phyloP scores from a whole-genome alignment of 257 asterid species.

The Solanum chilense region DNA sequence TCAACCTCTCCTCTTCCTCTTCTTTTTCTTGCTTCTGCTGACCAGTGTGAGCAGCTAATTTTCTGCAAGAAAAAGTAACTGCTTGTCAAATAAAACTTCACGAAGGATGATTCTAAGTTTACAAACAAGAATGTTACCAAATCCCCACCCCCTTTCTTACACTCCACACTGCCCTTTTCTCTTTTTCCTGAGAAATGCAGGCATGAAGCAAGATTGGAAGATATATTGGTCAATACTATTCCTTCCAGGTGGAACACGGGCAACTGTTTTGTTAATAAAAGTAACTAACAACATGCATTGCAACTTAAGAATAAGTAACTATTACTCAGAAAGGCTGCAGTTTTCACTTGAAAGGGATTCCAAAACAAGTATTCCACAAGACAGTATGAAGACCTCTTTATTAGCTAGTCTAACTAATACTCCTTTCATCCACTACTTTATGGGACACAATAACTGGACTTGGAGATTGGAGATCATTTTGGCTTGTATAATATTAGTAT shows the following conservation, averaged over 20 bases:
- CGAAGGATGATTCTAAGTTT: not conserved
- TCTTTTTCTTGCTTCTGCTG: constrained; percentile 67
- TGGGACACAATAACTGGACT: not conserved
- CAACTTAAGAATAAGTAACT: not conserved
- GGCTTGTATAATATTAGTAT: not conserved
- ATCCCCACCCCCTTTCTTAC: not conserved
- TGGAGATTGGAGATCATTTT: not conserved
- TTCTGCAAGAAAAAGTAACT: constrained; percentile 32
- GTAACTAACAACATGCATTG: not conserved
- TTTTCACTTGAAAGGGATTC: not conserved
- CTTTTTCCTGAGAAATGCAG: not conserved
- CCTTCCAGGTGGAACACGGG: not conserved
- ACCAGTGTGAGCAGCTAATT: constrained; percentile 41
- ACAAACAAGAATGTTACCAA: not conserved
- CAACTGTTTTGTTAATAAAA: not conserved
- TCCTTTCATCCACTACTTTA: not conserved
- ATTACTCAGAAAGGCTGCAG: not conserved
- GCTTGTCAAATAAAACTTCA: not conserved
- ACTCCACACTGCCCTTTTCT: not conserved
- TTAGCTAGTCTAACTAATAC: not conserved
- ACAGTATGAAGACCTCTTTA: not conserved
- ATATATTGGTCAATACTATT: not conserved
- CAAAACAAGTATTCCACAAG: not conserved
- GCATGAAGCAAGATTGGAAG: not conserved
- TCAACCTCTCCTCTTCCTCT: constrained; percentile 58